Evolutionary conservation across 1,284 basidiomycete species (phyloP).

Genomic region (Pterula multifida): DNA sequence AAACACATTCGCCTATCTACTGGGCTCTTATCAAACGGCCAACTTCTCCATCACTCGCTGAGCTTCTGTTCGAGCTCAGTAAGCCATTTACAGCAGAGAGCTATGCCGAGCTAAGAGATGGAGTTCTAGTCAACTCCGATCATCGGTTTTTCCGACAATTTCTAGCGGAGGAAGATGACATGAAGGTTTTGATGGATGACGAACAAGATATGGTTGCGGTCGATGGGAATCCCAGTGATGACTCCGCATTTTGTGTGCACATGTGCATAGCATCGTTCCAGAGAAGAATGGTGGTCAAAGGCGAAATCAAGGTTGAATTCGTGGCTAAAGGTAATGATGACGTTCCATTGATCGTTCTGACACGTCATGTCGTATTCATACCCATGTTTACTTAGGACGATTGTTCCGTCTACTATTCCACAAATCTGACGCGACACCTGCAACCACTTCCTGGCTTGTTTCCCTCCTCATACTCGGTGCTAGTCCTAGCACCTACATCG

Average conservation of each 20-base stretch:
- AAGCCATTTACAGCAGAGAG: slow-evolving; percentile 37
- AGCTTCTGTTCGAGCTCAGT: slow-evolving; percentile 38
- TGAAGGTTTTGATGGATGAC: slow-evolving; percentile 32
- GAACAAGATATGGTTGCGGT: slow-evolving; percentile 19
- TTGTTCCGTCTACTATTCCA: slow-evolving; percentile 49
- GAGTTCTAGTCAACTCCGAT: slow-evolving; percentile 51
- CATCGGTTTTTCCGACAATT: slow-evolving; percentile 52
- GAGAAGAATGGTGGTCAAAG: slow-evolving; percentile 56
- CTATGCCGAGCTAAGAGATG: slow-evolving; percentile 46
- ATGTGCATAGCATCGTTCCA: slow-evolving; percentile 52
- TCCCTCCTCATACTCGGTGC: slow-evolving; percentile 40
- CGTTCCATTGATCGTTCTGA: neutral
- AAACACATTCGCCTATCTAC: slow-evolving; percentile 51
- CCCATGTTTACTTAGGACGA: neutral
- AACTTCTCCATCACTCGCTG: slow-evolving; percentile 32
- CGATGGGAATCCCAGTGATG: slow-evolving; percentile 29
- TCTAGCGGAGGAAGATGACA: neutral
- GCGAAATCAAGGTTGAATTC: slow-evolving; percentile 44
- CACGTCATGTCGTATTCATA: neutral
- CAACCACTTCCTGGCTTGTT: slow-evolving; percentile 36
- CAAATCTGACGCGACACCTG: slow-evolving; percentile 17
- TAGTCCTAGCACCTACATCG: slow-evolving; percentile 48
- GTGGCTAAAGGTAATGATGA: slow-evolving; percentile 47
- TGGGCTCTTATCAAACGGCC: slow-evolving; percentile 58
- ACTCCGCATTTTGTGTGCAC: slow-evolving; percentile 39